Evolutionary conservation across 1,284 basidiomycete genomes (phyloP).

Genomic region (Trametes sp.): DNA sequence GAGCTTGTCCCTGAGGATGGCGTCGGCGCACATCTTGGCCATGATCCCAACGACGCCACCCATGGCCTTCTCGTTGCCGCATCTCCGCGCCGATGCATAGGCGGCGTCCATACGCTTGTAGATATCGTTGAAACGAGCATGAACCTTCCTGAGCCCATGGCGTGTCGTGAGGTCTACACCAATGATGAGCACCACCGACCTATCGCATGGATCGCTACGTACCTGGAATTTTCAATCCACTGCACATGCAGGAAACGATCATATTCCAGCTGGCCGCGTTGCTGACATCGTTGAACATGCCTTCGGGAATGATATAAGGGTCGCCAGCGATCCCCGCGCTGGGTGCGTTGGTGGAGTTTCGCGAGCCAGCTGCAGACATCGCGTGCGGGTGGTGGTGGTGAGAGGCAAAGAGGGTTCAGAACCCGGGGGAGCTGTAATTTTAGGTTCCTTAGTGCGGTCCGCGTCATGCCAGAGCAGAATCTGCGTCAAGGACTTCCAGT

Average conservation of each 20-base stretch:
- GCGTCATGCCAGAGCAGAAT: not conserved
- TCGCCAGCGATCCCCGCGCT: slow-evolving; percentile 4
- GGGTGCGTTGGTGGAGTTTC: not conserved
- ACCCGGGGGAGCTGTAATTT: not conserved
- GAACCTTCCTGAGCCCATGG: slow-evolving; percentile 64
- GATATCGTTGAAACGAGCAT: slow-evolving; percentile 59
- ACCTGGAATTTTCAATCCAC: slow-evolving; percentile 59
- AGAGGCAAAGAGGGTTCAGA: not conserved
- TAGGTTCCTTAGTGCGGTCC: not conserved
- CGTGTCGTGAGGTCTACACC: slow-evolving; percentile 57
- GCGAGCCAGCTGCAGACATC: not conserved
- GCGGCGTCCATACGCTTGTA: slow-evolving; percentile 51
- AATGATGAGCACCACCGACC: not conserved
- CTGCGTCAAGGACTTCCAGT: not conserved
- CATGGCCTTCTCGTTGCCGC: slow-evolving; percentile 31
- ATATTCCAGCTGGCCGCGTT: slow-evolving; percentile 54
- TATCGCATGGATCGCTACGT: slow-evolving; percentile 14
- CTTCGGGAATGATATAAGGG: slow-evolving; percentile 19
- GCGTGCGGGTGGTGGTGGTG: slow-evolving; percentile 1
- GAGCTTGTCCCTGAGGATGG: slow-evolving; percentile 60
- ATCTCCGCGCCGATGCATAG: slow-evolving; percentile 21
- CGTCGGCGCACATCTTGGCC: slow-evolving; percentile 64
- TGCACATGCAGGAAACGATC: slow-evolving; percentile 44
- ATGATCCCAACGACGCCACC: slow-evolving; percentile 66
- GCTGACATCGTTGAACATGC: slow-evolving; percentile 50